Evolutionary conservation across 73 alveolate genomes (phyloP), one percentile per base, ranked within the genome.

Genomic region (Paramecium sexaurelia): DNA sequence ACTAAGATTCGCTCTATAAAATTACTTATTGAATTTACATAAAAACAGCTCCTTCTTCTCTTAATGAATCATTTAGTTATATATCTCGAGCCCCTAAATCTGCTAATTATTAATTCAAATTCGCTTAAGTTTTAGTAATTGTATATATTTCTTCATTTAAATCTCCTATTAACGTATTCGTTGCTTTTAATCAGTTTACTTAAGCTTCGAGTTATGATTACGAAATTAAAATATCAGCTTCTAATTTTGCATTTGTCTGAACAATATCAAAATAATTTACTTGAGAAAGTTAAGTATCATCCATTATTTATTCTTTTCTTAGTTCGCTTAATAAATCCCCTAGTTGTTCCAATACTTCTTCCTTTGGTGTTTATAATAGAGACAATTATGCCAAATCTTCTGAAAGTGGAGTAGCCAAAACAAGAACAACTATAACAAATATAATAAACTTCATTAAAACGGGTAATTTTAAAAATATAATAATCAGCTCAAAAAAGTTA

Each of bases 81-180:
- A 17, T 39, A 17, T 73, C 87, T 73, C 87, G 32, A 36, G 55
- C 55, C 19, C 36, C 43, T 20, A 39, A 22, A 36, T 73, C 66
- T 36, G 87, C 13, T 39, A 73, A 73, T 73, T 73, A 20, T n/a
- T 33, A 22, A 36, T 73, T 36, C 17, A 33, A 17, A 73, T 73
- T 73, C 7, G 87, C 87, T 15, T 20, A 36, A 6, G 87, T 73
- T 73, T 39, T 73, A 9, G 87, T 33, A 2, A 73, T 36, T 36
- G 87, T 29, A n/a, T 73, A 73, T 15, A 73, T 73, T 73, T 73
- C 87, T 73, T 73, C 87, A 36, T 66, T 73, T 20, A 73, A 39
- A 73, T 73, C 87, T 73, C 87, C 87, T 4, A 73, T 36, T 73
- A 73, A 39, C 9, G 55, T 36, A 24, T 73, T 73, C 11, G 87